Evolutionary conservation across 805 yeast genomes (phyloP).

Genomic region (Candida vartiovaarae): DNA sequence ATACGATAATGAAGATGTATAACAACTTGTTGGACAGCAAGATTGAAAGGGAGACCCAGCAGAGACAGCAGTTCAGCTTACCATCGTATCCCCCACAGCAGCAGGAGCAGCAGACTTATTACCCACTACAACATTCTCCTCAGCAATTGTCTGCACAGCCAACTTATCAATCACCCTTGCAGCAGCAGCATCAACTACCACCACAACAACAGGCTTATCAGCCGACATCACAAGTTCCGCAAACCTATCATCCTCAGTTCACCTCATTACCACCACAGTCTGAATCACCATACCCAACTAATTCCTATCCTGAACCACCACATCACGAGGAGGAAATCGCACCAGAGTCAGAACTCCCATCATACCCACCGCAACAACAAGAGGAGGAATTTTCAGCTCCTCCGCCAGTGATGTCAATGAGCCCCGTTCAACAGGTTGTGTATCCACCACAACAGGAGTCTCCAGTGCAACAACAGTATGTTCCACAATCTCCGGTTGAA

Average conservation of each 20-base stretch:
- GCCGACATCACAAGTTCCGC: conserved; percentile 1
- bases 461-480: not conserved
- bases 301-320: conserved; percentile 7
- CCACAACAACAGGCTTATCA: conserved; percentile 5
- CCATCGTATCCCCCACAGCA: conserved; percentile 8
- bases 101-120: conserved; percentile 1
- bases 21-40: conserved; percentile 64
- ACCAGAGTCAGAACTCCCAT: conserved; percentile 2
- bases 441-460: not conserved
- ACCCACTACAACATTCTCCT: not conserved
- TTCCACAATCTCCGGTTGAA: conserved; percentile 1
- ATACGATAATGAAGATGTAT: conserved; percentile 68
- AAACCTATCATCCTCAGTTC: conserved; percentile 2
- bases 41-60: conserved; percentile 29
- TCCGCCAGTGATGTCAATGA: conserved; percentile 1
- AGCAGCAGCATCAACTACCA: conserved; percentile 3
- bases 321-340: not conserved
- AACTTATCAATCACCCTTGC: conserved; percentile 3
- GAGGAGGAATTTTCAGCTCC: conserved; percentile 21
- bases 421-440: conserved; percentile 1
- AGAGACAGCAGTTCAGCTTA: conserved; percentile 15
- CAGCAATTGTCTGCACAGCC: conserved; percentile 2
- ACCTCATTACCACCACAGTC: conserved; percentile 1
- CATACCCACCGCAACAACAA: conserved; percentile 8
- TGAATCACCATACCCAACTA: conserved; percentile 9